Base-by-base conservation (phyloP, 768 basidiomycete genomes). In the Cystobasidium ongulense region DNA sequence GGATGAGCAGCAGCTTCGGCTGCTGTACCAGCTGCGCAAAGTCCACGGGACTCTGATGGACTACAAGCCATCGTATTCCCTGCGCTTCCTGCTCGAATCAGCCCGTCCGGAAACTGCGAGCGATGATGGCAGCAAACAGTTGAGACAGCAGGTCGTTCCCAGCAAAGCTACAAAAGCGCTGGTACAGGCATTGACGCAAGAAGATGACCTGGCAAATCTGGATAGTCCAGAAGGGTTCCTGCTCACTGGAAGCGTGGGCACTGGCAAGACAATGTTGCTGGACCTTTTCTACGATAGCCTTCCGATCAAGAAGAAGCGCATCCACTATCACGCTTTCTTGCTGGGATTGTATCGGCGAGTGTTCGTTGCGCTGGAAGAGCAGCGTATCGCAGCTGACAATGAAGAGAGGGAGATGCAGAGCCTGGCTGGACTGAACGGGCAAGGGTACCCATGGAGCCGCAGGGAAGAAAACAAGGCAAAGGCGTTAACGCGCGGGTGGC, bases 271-370 rank as follows among this genome's bases (percentile, higher is more conserved):
- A 53, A 83, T 87, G 71, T 79, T 87, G 25, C 82, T 86, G 59
- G 85, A 86, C 76, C 81, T 86, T 17, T 87, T 87, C 84, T 86
- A 83, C 78, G 79, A 84, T n/a, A 80, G 84, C 25, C 76, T 87
- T 1, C 85, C 85, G 0, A 82, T 81, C 15, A 82, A 84, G 80
- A 87, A 87, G 79, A 81, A 82, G 3, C 83, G 86, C 43, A 84
- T 84, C 67, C 87, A 87, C 79, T 87, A 87, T 78, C 86, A 83
- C 78, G 82, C 85, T 68, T 84, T 87, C 74, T 84, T 86, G 0
- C 81, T 88, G 1, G 84, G 84, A 39, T 81, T 88, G 5, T 87
- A 87, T 77, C 83, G 71, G 63, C 82, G 78, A 38, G 78, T 77
- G 38, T 82, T 80, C 78, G 78, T 77, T 13, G 76, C 74, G 1